These are phyloP conservation scores for Mycena venus DNA, from an alignment of 768 basidiomycete species.

Conservation along the genomic window DNA sequence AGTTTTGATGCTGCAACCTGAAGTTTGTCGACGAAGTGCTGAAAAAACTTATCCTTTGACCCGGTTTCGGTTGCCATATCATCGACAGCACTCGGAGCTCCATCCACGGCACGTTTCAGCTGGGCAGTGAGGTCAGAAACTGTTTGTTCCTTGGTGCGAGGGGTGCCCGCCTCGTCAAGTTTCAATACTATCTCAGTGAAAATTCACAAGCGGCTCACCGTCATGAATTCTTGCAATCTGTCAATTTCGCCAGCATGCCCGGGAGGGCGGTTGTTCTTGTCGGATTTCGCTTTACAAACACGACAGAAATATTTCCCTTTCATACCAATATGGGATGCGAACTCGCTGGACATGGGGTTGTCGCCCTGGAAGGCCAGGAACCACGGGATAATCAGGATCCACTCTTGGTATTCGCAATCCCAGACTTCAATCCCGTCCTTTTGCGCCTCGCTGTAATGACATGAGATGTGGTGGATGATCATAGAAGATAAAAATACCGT, in stretches of 20 bases:
- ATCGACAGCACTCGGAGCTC: background rate
- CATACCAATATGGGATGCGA: slow-evolving; percentile 41
- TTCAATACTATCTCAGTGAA: background rate
- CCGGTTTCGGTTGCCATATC: slow-evolving; percentile 3
- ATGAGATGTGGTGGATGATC: too few species aligned
- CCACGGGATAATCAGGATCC: slow-evolving; percentile 29
- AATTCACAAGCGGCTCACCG: too few species aligned
- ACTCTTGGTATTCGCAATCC: slow-evolving; percentile 30
- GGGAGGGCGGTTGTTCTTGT: background rate
- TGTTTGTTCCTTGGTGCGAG: background rate
- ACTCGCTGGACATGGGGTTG: slow-evolving; percentile 29
- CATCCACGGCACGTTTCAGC: background rate
- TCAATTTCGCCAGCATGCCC: slow-evolving; percentile 3
- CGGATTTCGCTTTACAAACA: slow-evolving; percentile 29
- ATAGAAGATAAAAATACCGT: too few species aligned
- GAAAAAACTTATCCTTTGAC: slow-evolving; percentile 5
- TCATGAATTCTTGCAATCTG: slow-evolving; percentile 10
- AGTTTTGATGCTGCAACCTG: slow-evolving; percentile 9
- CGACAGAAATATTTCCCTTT: slow-evolving; percentile 39
- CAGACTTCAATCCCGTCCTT: slow-evolving; percentile 35
- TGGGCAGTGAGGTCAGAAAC: slow-evolving; percentile 1
- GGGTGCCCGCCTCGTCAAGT: background rate
- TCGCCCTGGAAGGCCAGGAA: slow-evolving; percentile 39
- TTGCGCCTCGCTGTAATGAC: slow-evolving; percentile 19
- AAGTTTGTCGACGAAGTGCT: slow-evolving; percentile 1